Base-by-base conservation (phyloP, 192 early-diverging fungal species). In the Dispira simplex region DNA sequence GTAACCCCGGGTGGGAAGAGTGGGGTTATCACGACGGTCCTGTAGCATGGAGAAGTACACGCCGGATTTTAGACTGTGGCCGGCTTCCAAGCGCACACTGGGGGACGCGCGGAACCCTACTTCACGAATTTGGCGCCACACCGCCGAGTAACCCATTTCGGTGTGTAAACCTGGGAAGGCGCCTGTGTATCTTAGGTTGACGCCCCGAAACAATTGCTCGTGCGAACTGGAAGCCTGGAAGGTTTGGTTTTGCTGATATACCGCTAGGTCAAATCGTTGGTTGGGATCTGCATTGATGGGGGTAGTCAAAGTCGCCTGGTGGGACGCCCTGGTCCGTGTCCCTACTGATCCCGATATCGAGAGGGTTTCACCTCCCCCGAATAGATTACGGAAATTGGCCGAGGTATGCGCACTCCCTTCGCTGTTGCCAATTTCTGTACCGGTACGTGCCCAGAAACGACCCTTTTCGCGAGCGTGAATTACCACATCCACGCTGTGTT, bases 341-440 rank as follows among this genome's bases (percentile, higher is more conserved):
- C 93, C 92, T 45, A 85, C 85, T 64, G 79, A 84, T 0, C 83
- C 80, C 63, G 84, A 82, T 13, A 56, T 18, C 21, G 54, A 18
- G 8, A 94, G 64, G 20, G 79, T 76, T 72, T 98, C 96, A 26
- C 83, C 96, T 23, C 83, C 88, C 21, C 96, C 96, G 73, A 92
- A 89, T 2, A 85, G 79, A 65, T 98, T 97, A 59, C 85, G 79
- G 26, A 97, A 54, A 39, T 79, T 81, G 39, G 85, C 71, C 0
- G 90, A 82, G 10, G 84, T 76, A 62, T 80, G 86, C 68, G 87
- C 83, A 39, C 76, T 88, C 43, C 90, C 95, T 71, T 95, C 92
- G 57, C 86, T 79, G 63, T 90, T 91, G 18, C 90, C 90, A 32
- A 96, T 80, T 54, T 93, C 90, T 8, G 92, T 91, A 20, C 92